These are phyloP conservation scores for Yarrowia yakushimensis DNA, from an alignment of 805 yeast species.

Conservation along the genomic window DNA sequence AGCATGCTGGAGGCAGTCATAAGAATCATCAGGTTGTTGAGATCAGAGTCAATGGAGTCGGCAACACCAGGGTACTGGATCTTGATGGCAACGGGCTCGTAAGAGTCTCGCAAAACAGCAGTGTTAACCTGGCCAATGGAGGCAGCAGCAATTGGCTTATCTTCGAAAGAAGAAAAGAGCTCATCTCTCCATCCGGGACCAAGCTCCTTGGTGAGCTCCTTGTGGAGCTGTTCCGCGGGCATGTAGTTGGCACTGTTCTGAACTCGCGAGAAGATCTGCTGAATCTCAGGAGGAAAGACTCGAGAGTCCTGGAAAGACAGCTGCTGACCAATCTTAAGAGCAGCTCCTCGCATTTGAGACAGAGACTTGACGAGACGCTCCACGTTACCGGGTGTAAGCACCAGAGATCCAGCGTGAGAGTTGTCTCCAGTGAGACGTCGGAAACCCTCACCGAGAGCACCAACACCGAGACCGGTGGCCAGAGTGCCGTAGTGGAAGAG, in stretches of 20 bases:
- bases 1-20: conserved; percentile 80
- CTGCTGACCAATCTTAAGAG: conserved; percentile 95
- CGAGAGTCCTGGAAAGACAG: conserved; percentile 89
- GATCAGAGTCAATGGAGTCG: conserved; percentile 87
- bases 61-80: conserved; percentile 98
- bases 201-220: conserved; percentile 65
- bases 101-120: conserved; percentile 61
- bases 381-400: conserved; percentile 77
- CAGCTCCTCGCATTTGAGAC: conserved; percentile 98
- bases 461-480: conserved; percentile 87
- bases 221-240: conserved; percentile 88
- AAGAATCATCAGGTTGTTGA: conserved; percentile 76
- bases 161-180: conserved; percentile 69
- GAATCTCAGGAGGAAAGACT: conserved; percentile 79
- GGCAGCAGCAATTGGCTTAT: conserved; percentile 93
- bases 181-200: conserved; percentile 75
- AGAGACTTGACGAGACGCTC: conserved; percentile 85
- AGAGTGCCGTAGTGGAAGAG: conserved; percentile 88
- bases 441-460: conserved; percentile 75
- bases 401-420: conserved; percentile 46
- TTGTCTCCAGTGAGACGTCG: conserved; percentile 47
- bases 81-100: conserved; percentile 78
- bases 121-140: conserved; percentile 95
- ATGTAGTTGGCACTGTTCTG: conserved; percentile 95
- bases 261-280: conserved; percentile 72